phyloP scores from a whole-genome alignment of 2,329 filamentous ascomycete genomes.

The Aspergillus latus region DNA sequence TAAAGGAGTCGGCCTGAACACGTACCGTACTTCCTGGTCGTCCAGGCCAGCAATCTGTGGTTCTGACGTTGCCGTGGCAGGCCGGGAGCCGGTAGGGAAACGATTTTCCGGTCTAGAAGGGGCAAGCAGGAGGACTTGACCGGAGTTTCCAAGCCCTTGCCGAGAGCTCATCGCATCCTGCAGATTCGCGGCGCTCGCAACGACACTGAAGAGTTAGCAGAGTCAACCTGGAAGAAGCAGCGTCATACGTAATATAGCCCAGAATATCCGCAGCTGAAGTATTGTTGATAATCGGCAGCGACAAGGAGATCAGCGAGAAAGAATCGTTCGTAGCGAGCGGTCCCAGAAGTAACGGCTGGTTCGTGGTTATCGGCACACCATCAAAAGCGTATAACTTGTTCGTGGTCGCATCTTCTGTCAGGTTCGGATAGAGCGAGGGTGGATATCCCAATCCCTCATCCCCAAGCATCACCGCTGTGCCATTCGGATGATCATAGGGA shows the following conservation, averaged over 20 bases:
- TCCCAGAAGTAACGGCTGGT: constrained; percentile 69
- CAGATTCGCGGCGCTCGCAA: constrained; percentile 46
- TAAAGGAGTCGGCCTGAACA: constrained; percentile 57
- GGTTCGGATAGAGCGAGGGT: constrained; percentile 71
- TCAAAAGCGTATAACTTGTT: constrained; percentile 38
- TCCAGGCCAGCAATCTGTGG: constrained; percentile 41
- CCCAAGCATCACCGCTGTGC: constrained; percentile 60
- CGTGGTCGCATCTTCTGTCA: constrained; percentile 58
- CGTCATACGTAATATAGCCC: constrained; percentile 72
- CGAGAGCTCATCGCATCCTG: constrained; percentile 47
- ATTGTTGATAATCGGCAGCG: constrained; percentile 73
- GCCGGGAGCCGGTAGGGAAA: constrained; percentile 45
- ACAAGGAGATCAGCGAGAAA: constrained; percentile 76
- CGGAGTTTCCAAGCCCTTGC: constrained; percentile 60
- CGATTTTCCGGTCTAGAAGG: constrained; percentile 66
- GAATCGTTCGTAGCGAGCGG: constrained; percentile 71
- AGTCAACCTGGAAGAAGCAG: neutral
- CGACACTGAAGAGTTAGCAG: constrained; percentile 41
- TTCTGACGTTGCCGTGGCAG: constrained; percentile 20
- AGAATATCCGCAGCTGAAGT: constrained; percentile 62
- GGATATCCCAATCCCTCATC: constrained; percentile 68
- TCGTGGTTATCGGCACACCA: constrained; percentile 41
- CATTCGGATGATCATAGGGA: constrained; percentile 61
- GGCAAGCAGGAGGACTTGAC: constrained; percentile 69
- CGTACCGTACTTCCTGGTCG: constrained; percentile 52